phyloP scores from a whole-genome alignment of 2,329 filamentous ascomycete species.

The Trichoderma cornu-damae region DNA sequence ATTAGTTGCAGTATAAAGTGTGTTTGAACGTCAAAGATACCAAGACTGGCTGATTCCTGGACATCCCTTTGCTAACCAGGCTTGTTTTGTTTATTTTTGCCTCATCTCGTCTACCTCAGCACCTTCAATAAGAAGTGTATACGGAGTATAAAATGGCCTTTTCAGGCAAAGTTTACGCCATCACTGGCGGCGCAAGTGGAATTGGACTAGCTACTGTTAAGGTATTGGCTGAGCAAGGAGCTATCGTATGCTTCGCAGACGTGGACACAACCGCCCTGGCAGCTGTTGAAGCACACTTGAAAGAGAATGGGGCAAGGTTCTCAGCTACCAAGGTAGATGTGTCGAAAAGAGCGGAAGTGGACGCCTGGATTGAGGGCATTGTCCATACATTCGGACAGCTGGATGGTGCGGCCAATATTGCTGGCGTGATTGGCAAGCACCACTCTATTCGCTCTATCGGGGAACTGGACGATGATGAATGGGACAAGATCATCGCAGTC shows the following conservation, averaged over 20 bases:
- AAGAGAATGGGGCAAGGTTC: conserved; percentile 22
- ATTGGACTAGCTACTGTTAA: conserved; percentile 41
- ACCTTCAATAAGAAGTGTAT: no score
- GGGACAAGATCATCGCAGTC: conserved; percentile 44
- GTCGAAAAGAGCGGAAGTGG: conserved; percentile 43
- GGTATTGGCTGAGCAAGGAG: conserved; percentile 34
- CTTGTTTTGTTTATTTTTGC: not conserved
- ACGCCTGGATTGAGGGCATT: conserved; percentile 45
- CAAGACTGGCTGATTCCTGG: not conserved
- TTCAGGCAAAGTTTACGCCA: conserved; percentile 35
- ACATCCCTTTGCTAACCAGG: not conserved
- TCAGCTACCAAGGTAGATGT: conserved; percentile 45
- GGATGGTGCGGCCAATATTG: conserved; percentile 52
- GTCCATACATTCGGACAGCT: conserved; percentile 48
- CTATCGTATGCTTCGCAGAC: conserved; percentile 38
- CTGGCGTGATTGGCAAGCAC: conserved; percentile 46
- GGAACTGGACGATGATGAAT: conserved; percentile 44
- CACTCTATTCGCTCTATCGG: conserved; percentile 38
- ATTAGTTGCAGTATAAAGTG: conserved; percentile 6
- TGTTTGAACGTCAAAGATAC: not conserved
- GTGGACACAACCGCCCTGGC: conserved; percentile 30
- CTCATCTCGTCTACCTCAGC: not conserved
- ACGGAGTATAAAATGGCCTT: not conserved
- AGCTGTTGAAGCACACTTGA: conserved; percentile 31
- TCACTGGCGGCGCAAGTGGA: conserved; percentile 41